Percentiles rank a stretch among this genome's conserved stretches.
These are phyloP conservation scores for Alternaria postmessia DNA, from an alignment of 2,329 filamentous ascomycete species.

Conservation along the genomic window DNA sequence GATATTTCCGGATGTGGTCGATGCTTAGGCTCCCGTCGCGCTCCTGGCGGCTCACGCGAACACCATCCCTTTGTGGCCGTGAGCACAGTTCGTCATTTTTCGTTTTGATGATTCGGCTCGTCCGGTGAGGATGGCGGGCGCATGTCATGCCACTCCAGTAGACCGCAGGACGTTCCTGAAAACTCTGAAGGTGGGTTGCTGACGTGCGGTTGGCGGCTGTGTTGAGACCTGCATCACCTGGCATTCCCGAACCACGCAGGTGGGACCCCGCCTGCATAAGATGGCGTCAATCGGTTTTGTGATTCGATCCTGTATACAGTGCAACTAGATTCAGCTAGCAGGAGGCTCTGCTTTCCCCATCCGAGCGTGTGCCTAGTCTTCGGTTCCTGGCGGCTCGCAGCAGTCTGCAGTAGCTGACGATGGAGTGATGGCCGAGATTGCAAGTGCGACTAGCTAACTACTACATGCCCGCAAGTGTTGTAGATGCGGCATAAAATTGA, in stretches of 20 bases:
- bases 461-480: constrained; percentile 8
- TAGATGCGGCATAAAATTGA: constrained; percentile 9
- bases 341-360: constrained; percentile 48
- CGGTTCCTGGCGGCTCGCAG: constrained; percentile 36
- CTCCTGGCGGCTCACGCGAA: constrained; percentile 31
- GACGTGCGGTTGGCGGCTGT: constrained; percentile 23
- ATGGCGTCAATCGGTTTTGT: constrained; percentile 33
- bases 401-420: constrained; percentile 10
- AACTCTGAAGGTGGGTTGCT: constrained; percentile 36
- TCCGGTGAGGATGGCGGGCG: constrained; percentile 20
- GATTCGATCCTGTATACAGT: constrained; percentile 25
- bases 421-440: constrained; percentile 10
- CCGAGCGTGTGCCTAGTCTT: constrained; percentile 37
- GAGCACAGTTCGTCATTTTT: constrained; percentile 17
- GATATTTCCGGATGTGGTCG: constrained; percentile 18
- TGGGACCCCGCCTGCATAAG: constrained; percentile 30
- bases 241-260: constrained; percentile 38
- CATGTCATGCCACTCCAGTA: constrained; percentile 6
- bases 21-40: constrained; percentile 23
- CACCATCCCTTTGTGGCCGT: constrained; percentile 24
- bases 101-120: constrained; percentile 19
- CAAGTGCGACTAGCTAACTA: not conserved
- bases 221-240: constrained; percentile 43
- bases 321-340: constrained; percentile 27
- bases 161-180: constrained; percentile 13